A percentile compares a stretch with the other conserved stretches of the same genome.
These are phyloP conservation scores for Acacia melanoxylon DNA, from an alignment of 306 rosid species.

Conservation along the genomic window DNA sequence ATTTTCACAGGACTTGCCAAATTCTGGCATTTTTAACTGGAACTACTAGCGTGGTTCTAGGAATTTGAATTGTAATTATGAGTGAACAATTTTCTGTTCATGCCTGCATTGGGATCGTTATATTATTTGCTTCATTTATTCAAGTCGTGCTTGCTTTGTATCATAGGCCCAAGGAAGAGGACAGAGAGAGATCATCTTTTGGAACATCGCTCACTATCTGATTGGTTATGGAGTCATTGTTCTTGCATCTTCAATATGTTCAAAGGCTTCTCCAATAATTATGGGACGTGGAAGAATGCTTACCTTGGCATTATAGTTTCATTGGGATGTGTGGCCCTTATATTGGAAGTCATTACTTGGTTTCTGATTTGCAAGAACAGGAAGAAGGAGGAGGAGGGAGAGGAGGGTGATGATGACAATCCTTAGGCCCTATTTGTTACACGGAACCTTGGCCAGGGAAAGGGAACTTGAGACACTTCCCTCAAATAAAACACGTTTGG, in stretches of 20 bases:
- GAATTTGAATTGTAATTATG: not conserved
- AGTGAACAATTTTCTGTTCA: constrained; percentile 10
- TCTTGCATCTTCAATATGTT: constrained; percentile 19
- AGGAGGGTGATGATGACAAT: not conserved
- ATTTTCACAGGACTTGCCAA: constrained; percentile 25
- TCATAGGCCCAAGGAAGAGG: constrained; percentile 21
- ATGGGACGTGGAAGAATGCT: not conserved
- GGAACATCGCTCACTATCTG: constrained; percentile 23
- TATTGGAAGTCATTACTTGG: constrained; percentile 19
- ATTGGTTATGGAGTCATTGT: constrained; percentile 26
- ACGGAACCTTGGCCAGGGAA: too few relatives aligned
- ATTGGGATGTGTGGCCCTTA: not conserved
- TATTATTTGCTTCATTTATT: not conserved
- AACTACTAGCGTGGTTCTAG: constrained; percentile 22
- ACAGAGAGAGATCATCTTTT: constrained; percentile 15
- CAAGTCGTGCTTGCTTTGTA: constrained; percentile 17
- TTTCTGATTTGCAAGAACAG: not conserved
- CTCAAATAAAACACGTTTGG: too few relatives aligned
- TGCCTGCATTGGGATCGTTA: constrained; percentile 32
- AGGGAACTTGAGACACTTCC: too few relatives aligned
- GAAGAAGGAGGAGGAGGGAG: not conserved
- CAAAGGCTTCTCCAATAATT: constrained; percentile 24
- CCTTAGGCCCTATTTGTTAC: too few relatives aligned
- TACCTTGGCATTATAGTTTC: not conserved
- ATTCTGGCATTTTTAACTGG: constrained; percentile 11